Percentiles rank a stretch among this genome's conserved stretches.
Conservation (phyloP, 306 rosid genomes). For the Pterocarpus santalinus region DNA sequence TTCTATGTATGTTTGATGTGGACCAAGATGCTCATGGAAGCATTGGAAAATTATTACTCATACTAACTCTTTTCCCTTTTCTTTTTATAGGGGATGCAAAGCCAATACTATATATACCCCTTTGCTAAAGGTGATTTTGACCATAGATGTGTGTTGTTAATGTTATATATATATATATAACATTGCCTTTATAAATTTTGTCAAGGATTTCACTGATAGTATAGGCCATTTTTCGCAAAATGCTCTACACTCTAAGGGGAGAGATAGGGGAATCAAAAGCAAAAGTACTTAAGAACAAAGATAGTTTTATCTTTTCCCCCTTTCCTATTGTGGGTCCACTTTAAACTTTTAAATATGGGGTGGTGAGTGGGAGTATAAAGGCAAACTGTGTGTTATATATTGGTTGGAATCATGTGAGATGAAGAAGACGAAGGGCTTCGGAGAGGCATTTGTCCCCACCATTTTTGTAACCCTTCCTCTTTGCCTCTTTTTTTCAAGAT, state of each 20-base stretch:
- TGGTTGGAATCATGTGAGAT: slow-evolving; percentile 54
- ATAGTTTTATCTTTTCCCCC: not conserved
- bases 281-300: slow-evolving; percentile 45
- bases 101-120: slow-evolving; percentile 47
- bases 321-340: slow-evolving; percentile 37
- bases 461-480: slow-evolving; percentile 29
- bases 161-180: not conserved
- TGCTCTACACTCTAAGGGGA: slow-evolving; percentile 31
- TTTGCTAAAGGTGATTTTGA: slow-evolving; percentile 64
- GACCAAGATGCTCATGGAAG: slow-evolving; percentile 60
- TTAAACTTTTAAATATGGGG: slow-evolving; percentile 54
- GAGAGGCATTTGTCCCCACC: slow-evolving; percentile 27
- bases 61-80: slow-evolving; percentile 40
- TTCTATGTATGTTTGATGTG: slow-evolving; percentile 55
- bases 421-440: slow-evolving; percentile 43
- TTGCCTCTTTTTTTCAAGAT: slow-evolving; percentile 49
- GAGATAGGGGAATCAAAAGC: slow-evolving; percentile 45
- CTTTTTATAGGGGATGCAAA: slow-evolving; percentile 54
- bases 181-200: slow-evolving; percentile 5
- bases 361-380: slow-evolving; percentile 64
- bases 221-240: slow-evolving; percentile 27
- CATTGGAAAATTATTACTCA: slow-evolving; percentile 50
- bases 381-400: slow-evolving; percentile 51
- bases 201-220: slow-evolving; percentile 43
- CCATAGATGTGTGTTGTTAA: slow-evolving; percentile 41